Evolutionary conservation across 2,329 filamentous ascomycete species (phyloP), one percentile per base, ranked within the genome.

Genomic region (Nemania serpens): DNA sequence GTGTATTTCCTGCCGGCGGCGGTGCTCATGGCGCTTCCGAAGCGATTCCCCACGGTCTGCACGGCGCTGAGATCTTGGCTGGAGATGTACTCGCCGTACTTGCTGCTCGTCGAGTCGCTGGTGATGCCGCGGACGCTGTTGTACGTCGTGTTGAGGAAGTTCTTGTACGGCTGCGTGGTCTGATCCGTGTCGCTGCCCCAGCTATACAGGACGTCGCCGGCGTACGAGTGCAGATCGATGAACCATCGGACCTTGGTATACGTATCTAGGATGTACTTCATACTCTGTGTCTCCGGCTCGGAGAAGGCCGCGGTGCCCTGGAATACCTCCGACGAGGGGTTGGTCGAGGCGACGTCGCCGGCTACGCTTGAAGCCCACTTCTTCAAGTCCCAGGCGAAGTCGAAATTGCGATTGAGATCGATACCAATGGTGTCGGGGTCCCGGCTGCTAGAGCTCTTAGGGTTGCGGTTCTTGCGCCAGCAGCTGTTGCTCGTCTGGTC

Each of bases 151-250:
- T 85, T 86, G 25, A 75, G 69, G 71, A 86, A 84, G 73, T 79
- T 85, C 77, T 82, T 81, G 50, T 65, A 65, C 0, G 78, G 68
- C 47, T 77, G 76, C 0, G 71, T 75, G 53, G 73, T 74, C 71
- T 86, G 84, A 58, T 80, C 75, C 48, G 81, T 76, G 64, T 86
- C 83, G 63, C 83, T 81, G 20, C 84, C 84, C 84, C 84, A 87
- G 56, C 75, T 78, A 72, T 85, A 86, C 13, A 87, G 72, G 17
- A 87, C 75, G 34, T 79, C 75, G 2, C 81, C 82, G 0, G 77
- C 76, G 29, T 77, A 81, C 1, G 83, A 84, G 76, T 87, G 84
- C 46, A 87, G 76, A 64, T 87, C 84, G 61, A 86, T 73, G 70
- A 84, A 84, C 83, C 83, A 87, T 29, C 80, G 76, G 47, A 87